Conservation (phyloP, 768 basidiomycete species). For the Tulasnella sp. region DNA sequence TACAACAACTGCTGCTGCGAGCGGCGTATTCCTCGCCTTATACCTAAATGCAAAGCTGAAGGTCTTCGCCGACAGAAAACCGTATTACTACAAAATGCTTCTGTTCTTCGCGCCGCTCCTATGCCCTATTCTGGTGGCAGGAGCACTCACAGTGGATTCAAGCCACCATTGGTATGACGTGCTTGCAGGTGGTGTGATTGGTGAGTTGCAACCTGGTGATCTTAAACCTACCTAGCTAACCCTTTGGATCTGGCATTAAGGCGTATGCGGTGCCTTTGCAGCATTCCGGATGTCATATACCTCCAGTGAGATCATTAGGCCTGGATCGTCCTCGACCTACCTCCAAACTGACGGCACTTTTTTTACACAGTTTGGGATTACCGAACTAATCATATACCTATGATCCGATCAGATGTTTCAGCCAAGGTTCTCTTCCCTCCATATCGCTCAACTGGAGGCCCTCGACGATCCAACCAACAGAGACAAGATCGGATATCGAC, state of each 20-base stretch:
- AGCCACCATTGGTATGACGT: neutral
- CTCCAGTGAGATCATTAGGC: neutral
- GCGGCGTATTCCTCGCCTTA: neutral
- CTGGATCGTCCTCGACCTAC: no score
- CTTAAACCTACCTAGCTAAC: no score
- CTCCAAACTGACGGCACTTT: neutral
- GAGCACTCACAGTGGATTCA: neutral
- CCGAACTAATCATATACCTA: neutral
- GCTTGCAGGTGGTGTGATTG: neutral
- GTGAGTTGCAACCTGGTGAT: no score
- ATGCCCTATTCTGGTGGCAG: neutral
- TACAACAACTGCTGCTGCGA: neutral
- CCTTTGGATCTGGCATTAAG: neutral
- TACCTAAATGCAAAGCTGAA: neutral
- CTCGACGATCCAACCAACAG: no score
- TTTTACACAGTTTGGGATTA: neutral
- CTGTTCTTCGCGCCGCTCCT: neutral
- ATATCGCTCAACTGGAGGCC: no score
- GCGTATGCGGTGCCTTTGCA: neutral
- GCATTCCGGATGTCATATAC: slow-evolving; percentile 1
- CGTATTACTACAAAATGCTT: neutral
- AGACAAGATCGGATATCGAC: no score
- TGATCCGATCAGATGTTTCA: no score
- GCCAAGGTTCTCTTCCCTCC: no score
- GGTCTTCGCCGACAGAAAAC: neutral